These are phyloP conservation scores for Cymbopogon citratus DNA, from an alignment of 176 grass and related monocot species.

Conservation along the genomic window DNA sequence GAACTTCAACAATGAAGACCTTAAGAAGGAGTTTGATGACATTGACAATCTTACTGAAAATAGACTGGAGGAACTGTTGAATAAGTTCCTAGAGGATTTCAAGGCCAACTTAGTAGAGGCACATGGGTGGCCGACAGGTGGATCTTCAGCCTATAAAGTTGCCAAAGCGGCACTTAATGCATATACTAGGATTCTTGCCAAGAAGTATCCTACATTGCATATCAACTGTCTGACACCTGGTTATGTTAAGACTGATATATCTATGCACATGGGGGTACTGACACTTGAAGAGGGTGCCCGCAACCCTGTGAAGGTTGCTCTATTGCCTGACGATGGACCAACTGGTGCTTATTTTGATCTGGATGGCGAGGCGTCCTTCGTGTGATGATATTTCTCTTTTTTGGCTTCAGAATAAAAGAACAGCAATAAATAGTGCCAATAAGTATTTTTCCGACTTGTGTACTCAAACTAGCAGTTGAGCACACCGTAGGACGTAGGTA, in stretches of 20 bases:
- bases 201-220: constrained; percentile 31
- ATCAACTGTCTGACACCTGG: constrained; percentile 60
- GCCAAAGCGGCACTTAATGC: constrained; percentile 51
- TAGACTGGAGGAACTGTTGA: constrained; percentile 38
- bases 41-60: constrained; percentile 48
- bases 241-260: constrained; percentile 64
- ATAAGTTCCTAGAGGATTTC: constrained; percentile 57
- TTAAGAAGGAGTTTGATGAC: constrained; percentile 39
- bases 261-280: constrained; percentile 40
- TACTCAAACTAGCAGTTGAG: not conserved
- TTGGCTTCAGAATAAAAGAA: not conserved
- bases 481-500: not conserved
- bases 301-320: constrained; percentile 57
- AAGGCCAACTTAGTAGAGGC: constrained; percentile 42
- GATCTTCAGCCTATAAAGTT: constrained; percentile 50
- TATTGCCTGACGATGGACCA: constrained; percentile 47
- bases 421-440: not conserved
- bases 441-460: not conserved
- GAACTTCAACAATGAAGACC: constrained; percentile 45
- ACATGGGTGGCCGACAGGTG: constrained; percentile 45
- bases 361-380: constrained; percentile 40
- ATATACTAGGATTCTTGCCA: constrained; percentile 67
- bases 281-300: constrained; percentile 56
- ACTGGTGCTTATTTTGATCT: constrained; percentile 58
- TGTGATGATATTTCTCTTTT: constrained; percentile 12